phyloP scores from a whole-genome alignment of 495 filamentous ascomycete genomes.

The Neurospora sublineolata region DNA sequence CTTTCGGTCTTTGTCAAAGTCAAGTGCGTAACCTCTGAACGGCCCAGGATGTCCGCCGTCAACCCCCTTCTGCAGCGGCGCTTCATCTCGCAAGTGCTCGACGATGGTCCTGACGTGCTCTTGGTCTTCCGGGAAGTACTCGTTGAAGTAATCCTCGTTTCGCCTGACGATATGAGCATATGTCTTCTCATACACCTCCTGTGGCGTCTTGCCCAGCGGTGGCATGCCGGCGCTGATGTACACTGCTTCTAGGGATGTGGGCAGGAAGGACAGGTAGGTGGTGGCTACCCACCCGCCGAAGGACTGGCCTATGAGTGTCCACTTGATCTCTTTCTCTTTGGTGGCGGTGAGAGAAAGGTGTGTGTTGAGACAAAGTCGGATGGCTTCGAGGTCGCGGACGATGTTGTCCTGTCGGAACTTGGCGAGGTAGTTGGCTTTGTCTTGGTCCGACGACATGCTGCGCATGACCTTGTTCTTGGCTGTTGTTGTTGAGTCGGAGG shows the following conservation, averaged over 20 bases:
- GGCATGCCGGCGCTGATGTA: conserved; percentile 72
- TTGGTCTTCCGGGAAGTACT: conserved; percentile 59
- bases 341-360: background rate
- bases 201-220: conserved; percentile 54
- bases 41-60: conserved; percentile 38
- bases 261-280: conserved; percentile 68
- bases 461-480: conserved; percentile 10
- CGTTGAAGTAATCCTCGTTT: conserved; percentile 64
- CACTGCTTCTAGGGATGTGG: conserved; percentile 60
- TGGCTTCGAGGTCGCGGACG: conserved; percentile 76
- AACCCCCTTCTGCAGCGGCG: conserved; percentile 35
- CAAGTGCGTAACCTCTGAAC: background rate
- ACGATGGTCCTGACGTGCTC: conserved; percentile 54
- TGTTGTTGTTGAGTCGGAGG: conserved; percentile 52
- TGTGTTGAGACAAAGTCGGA: conserved; percentile 48
- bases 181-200: conserved; percentile 59
- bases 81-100: conserved; percentile 40
- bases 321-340: conserved; percentile 53
- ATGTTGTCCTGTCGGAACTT: conserved; percentile 78
- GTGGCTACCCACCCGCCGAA: conserved; percentile 78
- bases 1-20: too few species aligned
- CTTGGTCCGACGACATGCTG: conserved; percentile 19
- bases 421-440: conserved; percentile 64
- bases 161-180: conserved; percentile 44
- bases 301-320: conserved; percentile 69